A percentile compares a stretch with the other conserved stretches of the same genome.
phyloP scores from a whole-genome alignment of 345 rosid species.

The Populus ilicifolia region DNA sequence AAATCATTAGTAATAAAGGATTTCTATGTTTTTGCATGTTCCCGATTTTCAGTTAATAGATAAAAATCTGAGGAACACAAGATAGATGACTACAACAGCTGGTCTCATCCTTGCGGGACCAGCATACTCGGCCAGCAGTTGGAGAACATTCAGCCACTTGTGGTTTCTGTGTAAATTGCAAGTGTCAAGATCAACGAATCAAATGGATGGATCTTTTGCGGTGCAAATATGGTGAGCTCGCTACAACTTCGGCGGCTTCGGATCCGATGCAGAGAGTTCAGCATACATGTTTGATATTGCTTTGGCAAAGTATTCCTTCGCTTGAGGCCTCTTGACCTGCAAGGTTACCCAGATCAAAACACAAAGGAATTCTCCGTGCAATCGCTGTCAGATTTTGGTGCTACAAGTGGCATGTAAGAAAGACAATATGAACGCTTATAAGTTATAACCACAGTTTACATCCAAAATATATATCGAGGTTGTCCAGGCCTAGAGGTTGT shows the following conservation, averaged over 20 bases:
- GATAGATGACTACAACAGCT: no score
- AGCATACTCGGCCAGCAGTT: no score
- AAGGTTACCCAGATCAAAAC: constrained; percentile 6
- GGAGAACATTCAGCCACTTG: no score
- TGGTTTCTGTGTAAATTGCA: no score
- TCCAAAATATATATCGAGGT: no score
- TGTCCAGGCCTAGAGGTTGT: not conserved
- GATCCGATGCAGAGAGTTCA: constrained; percentile 41
- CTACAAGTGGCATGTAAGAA: not conserved
- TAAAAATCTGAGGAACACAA: no score
- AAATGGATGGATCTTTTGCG: not conserved
- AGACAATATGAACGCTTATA: no score
- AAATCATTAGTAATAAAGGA: no score
- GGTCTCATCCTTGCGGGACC: no score
- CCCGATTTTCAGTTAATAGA: no score
- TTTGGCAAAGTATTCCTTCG: constrained; percentile 59
- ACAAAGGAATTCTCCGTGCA: not conserved
- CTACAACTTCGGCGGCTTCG: not conserved
- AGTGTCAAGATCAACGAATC: not conserved
- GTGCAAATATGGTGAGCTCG: not conserved
- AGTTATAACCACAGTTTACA: no score
- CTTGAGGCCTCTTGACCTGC: constrained; percentile 86
- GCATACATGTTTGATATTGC: constrained; percentile 68
- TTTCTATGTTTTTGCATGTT: no score
- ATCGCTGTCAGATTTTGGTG: not conserved